phyloP scores from a whole-genome alignment of 2,329 filamentous ascomycete species.

The Fusarium succisae region DNA sequence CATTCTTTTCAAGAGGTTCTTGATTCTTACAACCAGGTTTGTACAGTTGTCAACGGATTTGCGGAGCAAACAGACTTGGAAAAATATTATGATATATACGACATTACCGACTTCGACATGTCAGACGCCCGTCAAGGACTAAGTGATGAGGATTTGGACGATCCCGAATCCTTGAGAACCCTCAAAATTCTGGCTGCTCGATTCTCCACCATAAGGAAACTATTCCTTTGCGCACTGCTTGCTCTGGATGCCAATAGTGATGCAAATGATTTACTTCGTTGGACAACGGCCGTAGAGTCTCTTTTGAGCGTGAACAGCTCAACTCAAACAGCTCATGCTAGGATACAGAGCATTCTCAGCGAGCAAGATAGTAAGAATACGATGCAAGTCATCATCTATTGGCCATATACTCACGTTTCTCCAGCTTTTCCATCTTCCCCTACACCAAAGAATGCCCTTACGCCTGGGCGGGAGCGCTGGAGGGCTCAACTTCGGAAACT shows the following conservation, averaged over 20 bases:
- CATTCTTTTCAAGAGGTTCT: constrained; percentile 76
- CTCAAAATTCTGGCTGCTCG: constrained; percentile 85
- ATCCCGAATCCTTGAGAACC: constrained; percentile 79
- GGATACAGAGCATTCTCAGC: constrained; percentile 73
- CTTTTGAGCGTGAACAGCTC: constrained; percentile 72
- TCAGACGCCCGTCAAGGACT: constrained; percentile 74
- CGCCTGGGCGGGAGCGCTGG: constrained; percentile 83
- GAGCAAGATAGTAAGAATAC: constrained; percentile 78
- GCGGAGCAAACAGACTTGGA: constrained; percentile 85
- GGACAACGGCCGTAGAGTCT: constrained; percentile 80
- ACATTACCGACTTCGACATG: constrained; percentile 78
- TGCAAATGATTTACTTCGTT: constrained; percentile 78
- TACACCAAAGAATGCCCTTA: constrained; percentile 68
- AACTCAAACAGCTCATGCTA: constrained; percentile 70
- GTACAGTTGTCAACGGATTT: constrained; percentile 73
- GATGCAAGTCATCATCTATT: not conserved
- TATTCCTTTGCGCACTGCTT: constrained; percentile 88
- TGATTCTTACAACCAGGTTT: constrained; percentile 75
- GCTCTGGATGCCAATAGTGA: constrained; percentile 86
- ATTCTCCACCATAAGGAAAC: constrained; percentile 81
- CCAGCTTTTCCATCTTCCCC: constrained; percentile 63
- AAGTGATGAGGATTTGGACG: constrained; percentile 75
- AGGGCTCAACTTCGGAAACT: constrained; percentile 89
- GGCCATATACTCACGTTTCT: constrained; percentile 16
- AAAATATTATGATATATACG: constrained; percentile 91